Evolutionary conservation across 2,329 filamentous ascomycete species (phyloP), one percentile per base, ranked within the genome.

Genomic region (Fusarium secorum): DNA sequence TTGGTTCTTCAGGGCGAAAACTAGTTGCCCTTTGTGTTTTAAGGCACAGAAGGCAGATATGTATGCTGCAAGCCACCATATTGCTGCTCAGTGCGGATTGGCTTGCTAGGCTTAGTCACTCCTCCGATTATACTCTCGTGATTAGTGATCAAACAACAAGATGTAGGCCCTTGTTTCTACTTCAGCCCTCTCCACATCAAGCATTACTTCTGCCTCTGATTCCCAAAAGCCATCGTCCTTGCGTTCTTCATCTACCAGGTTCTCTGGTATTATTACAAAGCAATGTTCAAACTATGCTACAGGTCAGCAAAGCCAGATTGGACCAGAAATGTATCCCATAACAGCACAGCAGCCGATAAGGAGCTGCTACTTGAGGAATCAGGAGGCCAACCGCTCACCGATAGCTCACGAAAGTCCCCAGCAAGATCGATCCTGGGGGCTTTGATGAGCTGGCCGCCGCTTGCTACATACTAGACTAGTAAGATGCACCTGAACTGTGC

Each of bases 1-100:
- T 13, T 5, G 3, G 13, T 41, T 22, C n/a, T 41, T 2, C 14
- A 11, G n/a, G 4, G 6, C 14, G 3, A 41, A 11, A 4, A 0
- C 14, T 11, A 7, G 9, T 17, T 41, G 1, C n/a, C 8, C 5
- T 41, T 14, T 41, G 2, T 24, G 22, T 5, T 26, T 13, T 4
- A 3, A 18, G 41, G 15, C 22, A 13, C 22, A 44, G 41, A 6
- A 9, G 22, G 41, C 41, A 44, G 22, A 18, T 44, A 26, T 44
- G 4, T 22, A 44, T 26, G 22, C 17, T 44, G 4, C 41, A 26
- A 44, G 41, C 22, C 17, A 26, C 22, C 11, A 24, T 17, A 24
- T 22, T 4, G 39, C 1, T 41, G 14, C 7, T 11, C 15, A 24
- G 15, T 11, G 15, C 11, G 22, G 39, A 6, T 8, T 42, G 17